Percentiles rank a stretch among this genome's conserved stretches.
Evolutionary conservation across 2,329 filamentous ascomycete genomes (phyloP).

Genomic region (Aspergillus sergii): DNA sequence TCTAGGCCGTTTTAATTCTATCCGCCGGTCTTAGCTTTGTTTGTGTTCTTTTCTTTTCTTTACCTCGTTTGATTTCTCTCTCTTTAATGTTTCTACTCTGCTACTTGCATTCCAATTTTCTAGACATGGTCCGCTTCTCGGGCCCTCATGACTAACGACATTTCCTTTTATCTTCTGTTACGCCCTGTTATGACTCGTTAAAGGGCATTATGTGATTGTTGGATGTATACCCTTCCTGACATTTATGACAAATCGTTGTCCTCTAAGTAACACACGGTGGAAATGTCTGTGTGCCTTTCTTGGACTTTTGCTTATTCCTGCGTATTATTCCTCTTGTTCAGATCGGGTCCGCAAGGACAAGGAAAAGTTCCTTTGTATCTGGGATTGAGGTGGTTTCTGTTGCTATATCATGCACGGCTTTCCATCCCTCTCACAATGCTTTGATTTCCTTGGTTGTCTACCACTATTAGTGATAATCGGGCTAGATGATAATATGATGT

Average conservation of each 20-base stretch:
- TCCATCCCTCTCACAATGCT: neutral
- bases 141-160: conserved; percentile 20
- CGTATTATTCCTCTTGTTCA: conserved; percentile 11
- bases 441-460: neutral
- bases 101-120: conserved; percentile 7
- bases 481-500: neutral
- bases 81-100: neutral
- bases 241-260: conserved; percentile 1
- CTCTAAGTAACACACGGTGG: neutral
- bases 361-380: conserved; percentile 11
- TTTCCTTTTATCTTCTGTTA: conserved; percentile 16
- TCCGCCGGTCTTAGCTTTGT: neutral
- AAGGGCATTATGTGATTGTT: conserved; percentile 2
- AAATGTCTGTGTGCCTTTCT: neutral
- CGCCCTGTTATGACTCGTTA: conserved; percentile 13
- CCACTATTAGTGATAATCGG: neutral
- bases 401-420: neutral
- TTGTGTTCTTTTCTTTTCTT: neutral
- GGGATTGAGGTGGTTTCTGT: neutral
- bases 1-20: conserved; percentile 5
- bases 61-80: conserved; percentile 6
- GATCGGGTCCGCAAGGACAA: conserved; percentile 17
- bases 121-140: conserved; percentile 11
- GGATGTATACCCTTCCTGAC: conserved; percentile 10
- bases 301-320: neutral